These are phyloP conservation scores for Gleditsia sinensis DNA, from an alignment of 306 rosid species.

Conservation along the genomic window DNA sequence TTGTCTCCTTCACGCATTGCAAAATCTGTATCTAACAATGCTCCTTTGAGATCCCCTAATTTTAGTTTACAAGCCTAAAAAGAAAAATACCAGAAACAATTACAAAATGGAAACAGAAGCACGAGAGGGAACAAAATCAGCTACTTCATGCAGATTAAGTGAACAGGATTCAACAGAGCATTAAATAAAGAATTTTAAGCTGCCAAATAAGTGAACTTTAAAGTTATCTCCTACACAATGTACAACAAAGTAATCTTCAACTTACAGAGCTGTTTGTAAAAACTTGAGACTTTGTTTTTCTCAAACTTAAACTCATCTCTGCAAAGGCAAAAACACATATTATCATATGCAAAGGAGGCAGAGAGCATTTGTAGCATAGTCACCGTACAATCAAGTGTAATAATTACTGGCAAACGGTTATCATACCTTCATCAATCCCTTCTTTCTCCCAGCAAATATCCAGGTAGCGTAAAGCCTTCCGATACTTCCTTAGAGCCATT, in stretches of 20 bases:
- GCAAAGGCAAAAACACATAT: constrained; percentile 32
- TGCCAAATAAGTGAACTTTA: neutral
- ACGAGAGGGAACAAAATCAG: constrained; percentile 8
- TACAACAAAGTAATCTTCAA: constrained; percentile 19
- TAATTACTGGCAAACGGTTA: neutral
- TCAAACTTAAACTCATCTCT: constrained; percentile 76
- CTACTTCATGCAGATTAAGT: constrained; percentile 4
- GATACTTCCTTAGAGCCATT: constrained; percentile 82
- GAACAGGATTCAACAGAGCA: constrained; percentile 22
- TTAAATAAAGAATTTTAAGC: neutral
- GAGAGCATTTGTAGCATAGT: constrained; percentile 3
- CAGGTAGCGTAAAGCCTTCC: constrained; percentile 81
- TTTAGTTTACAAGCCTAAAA: constrained; percentile 89
- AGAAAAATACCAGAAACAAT: constrained; percentile 8
- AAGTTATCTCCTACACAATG: constrained; percentile 24
- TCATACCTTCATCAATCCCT: constrained; percentile 84
- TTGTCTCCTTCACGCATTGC: constrained; percentile 91
- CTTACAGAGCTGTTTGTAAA: constrained; percentile 97
- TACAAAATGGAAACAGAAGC: constrained; percentile 14
- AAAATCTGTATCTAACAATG: constrained; percentile 86
- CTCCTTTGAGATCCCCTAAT: constrained; percentile 90
- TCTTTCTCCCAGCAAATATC: constrained; percentile 97
- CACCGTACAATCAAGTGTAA: neutral
- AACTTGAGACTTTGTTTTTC: constrained; percentile 84
- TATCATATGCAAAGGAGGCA: constrained; percentile 8